Percentiles rank a stretch among this genome's conserved stretches.
These are phyloP conservation scores for Leptographium radiaticola DNA, from an alignment of 2,329 filamentous ascomycete genomes.

Conservation along the genomic window DNA sequence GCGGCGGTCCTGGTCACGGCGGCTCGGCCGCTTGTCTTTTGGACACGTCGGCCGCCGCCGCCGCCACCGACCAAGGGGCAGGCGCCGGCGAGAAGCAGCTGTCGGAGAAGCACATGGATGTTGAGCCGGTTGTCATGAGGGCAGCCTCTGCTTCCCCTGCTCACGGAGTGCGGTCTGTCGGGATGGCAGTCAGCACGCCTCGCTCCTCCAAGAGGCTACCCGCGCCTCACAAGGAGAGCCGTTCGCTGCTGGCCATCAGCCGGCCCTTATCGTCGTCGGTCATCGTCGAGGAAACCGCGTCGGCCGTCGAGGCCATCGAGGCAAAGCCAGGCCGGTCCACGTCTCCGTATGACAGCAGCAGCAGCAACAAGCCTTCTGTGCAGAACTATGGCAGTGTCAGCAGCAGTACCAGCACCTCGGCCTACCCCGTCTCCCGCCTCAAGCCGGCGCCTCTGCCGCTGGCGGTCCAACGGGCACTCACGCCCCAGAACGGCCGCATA, in stretches of 20 bases:
- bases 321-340: background rate
- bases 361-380: constrained; percentile 5
- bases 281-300: background rate
- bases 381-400: background rate
- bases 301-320: background rate
- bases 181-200: no score
- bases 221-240: no score
- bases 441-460: background rate
- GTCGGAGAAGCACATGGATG: background rate
- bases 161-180: background rate
- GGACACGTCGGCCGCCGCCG: background rate
- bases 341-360: constrained; percentile 3
- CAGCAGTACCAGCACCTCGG: no score
- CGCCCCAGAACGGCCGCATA: background rate
- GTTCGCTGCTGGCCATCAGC: background rate
- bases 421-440: background rate
- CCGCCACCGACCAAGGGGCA: background rate
- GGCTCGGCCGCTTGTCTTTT: constrained; percentile 1
- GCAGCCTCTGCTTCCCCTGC: background rate
- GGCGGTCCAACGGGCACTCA: background rate
- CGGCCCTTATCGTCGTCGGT: background rate
- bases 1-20: background rate
- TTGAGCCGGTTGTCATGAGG: background rate
- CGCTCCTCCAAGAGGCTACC: no score
- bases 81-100: background rate